Conservation (phyloP, 169 alveolate species). For the Plasmodium cynomolgi region DNA sequence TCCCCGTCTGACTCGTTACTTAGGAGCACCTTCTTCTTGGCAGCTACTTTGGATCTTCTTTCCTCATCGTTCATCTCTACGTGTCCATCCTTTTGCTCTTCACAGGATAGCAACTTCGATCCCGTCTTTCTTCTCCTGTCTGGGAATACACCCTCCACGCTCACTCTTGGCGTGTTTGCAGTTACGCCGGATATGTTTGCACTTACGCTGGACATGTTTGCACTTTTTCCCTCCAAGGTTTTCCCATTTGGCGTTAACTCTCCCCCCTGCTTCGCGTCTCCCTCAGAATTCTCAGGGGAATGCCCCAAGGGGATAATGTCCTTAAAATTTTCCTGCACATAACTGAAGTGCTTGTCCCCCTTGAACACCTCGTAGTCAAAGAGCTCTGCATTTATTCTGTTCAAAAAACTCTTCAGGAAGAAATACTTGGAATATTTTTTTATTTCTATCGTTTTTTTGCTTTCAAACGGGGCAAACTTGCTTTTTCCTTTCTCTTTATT, state of each 20-base stretch:
- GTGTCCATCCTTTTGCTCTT: background rate
- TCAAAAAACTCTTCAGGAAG: slow-evolving; percentile 47
- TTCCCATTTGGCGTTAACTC: background rate
- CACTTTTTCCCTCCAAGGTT: background rate
- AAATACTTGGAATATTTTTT: slow-evolving; percentile 59
- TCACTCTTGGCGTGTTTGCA: background rate
- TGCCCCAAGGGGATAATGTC: background rate
- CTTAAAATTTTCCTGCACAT: slow-evolving; percentile 13
- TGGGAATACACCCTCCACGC: background rate
- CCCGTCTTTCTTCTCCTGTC: background rate
- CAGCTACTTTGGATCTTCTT: background rate
- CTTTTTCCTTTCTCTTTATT: background rate
- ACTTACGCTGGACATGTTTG: background rate
- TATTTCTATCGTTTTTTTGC: slow-evolving; percentile 39
- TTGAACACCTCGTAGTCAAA: slow-evolving; percentile 33
- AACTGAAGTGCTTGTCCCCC: background rate
- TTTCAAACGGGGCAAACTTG: background rate
- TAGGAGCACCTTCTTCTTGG: background rate
- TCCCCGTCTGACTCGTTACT: background rate
- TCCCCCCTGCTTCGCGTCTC: background rate
- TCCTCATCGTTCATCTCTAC: background rate
- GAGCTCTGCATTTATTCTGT: slow-evolving; percentile 44
- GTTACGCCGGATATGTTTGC: too few species aligned
- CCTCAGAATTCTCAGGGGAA: background rate
- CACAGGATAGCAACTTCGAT: background rate